Conservation (phyloP, 768 basidiomycete species). For the Kwoniella mangroviensis region DNA sequence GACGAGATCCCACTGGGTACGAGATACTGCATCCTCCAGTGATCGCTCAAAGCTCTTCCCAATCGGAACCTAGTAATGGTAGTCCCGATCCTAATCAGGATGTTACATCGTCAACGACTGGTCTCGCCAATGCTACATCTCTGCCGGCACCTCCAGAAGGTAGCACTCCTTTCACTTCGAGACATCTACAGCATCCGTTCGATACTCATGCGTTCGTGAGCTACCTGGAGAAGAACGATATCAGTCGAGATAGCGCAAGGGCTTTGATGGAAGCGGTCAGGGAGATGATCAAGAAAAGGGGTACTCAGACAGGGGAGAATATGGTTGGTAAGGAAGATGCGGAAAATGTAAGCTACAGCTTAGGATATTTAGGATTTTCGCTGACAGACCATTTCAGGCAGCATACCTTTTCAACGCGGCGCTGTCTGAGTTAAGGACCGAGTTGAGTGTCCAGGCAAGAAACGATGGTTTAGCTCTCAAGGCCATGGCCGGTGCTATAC, state of each 20-base stretch:
- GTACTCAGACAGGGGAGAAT: slow-evolving; percentile 44
- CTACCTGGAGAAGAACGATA: slow-evolving; percentile 54
- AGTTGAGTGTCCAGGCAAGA: slow-evolving; percentile 76
- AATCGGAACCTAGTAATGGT: neutral
- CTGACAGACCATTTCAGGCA: slow-evolving; percentile 66
- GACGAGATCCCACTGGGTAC: neutral
- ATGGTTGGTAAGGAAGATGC: slow-evolving; percentile 59
- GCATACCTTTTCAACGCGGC: slow-evolving; percentile 95
- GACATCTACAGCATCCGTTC: slow-evolving; percentile 56
- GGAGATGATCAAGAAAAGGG: slow-evolving; percentile 50
- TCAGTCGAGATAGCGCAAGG: slow-evolving; percentile 41
- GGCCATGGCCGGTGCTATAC: slow-evolving; percentile 73
- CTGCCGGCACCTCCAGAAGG: slow-evolving; percentile 27
- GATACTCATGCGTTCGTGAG: slow-evolving; percentile 60
- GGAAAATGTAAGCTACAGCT: slow-evolving; percentile 58
- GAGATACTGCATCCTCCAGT: slow-evolving; percentile 11
- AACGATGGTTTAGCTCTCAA: slow-evolving; percentile 84
- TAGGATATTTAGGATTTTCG: neutral
- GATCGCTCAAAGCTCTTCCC: slow-evolving; percentile 3
- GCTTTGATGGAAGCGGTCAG: slow-evolving; percentile 58
- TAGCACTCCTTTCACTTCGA: slow-evolving; percentile 14
- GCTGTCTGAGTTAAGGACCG: slow-evolving; percentile 83
- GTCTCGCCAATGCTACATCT: slow-evolving; percentile 16
- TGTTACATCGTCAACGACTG: slow-evolving; percentile 2
- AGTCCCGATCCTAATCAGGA: neutral